Evolutionary conservation across 495 filamentous ascomycete genomes (phyloP).

Genomic region (Sphaerosporella brunnea): DNA sequence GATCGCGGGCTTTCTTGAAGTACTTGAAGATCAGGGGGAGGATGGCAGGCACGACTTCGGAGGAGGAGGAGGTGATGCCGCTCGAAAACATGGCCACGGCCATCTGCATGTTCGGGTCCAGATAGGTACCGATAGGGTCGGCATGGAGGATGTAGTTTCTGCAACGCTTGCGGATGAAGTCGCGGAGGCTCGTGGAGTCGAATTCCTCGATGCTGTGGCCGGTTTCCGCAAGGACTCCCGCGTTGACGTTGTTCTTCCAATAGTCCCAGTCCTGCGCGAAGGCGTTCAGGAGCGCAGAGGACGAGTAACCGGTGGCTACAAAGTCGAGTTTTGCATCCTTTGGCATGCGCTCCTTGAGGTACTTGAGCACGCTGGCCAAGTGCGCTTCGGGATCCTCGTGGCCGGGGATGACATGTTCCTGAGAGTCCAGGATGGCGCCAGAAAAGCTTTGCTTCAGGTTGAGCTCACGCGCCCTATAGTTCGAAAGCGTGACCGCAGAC

Average conservation of each 20-base stretch:
- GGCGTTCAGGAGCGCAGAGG: slow-evolving; percentile 13
- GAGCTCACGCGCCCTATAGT: slow-evolving; percentile 31
- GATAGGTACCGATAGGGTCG: background rate
- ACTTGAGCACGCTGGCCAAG: slow-evolving; percentile 43
- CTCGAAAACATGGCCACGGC: background rate
- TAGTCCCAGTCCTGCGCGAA: slow-evolving; percentile 15
- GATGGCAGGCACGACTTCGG: slow-evolving; percentile 16
- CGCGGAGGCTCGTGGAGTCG: slow-evolving; percentile 8
- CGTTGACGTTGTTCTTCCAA: slow-evolving; percentile 16
- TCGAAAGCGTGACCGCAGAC: slow-evolving; percentile 36
- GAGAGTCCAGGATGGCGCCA: slow-evolving; percentile 20
- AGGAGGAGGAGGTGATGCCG: slow-evolving; percentile 3
- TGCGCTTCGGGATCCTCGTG: slow-evolving; percentile 39
- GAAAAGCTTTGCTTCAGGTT: slow-evolving; percentile 39
- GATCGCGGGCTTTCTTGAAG: background rate
- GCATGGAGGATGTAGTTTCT: background rate
- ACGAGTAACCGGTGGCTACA: slow-evolving; percentile 30
- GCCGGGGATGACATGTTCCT: slow-evolving; percentile 39
- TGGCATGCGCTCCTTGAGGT: slow-evolving; percentile 35
- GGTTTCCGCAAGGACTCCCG: slow-evolving; percentile 19
- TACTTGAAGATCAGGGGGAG: slow-evolving; percentile 11
- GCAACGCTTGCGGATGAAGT: slow-evolving; percentile 16
- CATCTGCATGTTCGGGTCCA: background rate
- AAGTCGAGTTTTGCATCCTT: slow-evolving; percentile 41
- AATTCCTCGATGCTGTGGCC: slow-evolving; percentile 15